phyloP scores from a whole-genome alignment of 163 green algal genomes.

The Chlamydomonas reinhardtii region DNA sequence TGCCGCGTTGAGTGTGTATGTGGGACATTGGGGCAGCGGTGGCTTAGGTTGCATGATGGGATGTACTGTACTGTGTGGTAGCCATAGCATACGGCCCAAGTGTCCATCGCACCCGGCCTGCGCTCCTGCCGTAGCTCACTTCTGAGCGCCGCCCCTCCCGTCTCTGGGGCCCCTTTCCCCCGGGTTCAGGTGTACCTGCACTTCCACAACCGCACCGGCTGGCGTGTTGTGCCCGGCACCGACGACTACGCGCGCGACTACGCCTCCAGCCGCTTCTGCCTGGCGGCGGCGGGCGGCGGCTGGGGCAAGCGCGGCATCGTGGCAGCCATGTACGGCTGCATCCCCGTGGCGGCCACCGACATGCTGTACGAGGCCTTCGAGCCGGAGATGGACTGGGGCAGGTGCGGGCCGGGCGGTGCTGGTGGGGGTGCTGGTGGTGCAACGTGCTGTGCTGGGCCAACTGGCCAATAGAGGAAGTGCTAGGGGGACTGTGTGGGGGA shows the following conservation, averaged over 20 bases:
- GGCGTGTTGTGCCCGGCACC: constrained; percentile 53
- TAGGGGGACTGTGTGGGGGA: too few species aligned
- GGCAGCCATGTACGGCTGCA: constrained; percentile 63
- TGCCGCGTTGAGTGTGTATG: too few species aligned
- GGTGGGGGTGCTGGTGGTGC: not conserved
- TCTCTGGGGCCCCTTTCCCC: too few species aligned
- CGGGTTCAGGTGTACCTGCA: constrained; percentile 62
- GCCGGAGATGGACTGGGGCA: constrained; percentile 61
- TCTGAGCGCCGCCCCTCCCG: too few species aligned
- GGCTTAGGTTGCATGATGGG: too few species aligned
- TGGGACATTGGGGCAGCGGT: too few species aligned
- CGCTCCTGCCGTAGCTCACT: too few species aligned
- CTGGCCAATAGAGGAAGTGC: too few species aligned
- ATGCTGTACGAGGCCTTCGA: constrained; percentile 67
- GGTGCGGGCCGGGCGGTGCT: not conserved
- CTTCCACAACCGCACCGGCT: constrained; percentile 56
- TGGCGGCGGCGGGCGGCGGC: constrained; percentile 58
- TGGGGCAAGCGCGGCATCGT: constrained; percentile 69
- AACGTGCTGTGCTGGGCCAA: too few species aligned
- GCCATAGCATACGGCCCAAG: too few species aligned
- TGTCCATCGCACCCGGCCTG: too few species aligned
- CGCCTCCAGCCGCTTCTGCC: constrained; percentile 49
- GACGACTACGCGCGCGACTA: constrained; percentile 61
- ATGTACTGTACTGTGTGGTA: too few species aligned
- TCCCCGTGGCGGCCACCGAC: constrained; percentile 59